Base-by-base conservation (phyloP, 2,329 filamentous ascomycete species). In the Aspergillus texensis region DNA sequence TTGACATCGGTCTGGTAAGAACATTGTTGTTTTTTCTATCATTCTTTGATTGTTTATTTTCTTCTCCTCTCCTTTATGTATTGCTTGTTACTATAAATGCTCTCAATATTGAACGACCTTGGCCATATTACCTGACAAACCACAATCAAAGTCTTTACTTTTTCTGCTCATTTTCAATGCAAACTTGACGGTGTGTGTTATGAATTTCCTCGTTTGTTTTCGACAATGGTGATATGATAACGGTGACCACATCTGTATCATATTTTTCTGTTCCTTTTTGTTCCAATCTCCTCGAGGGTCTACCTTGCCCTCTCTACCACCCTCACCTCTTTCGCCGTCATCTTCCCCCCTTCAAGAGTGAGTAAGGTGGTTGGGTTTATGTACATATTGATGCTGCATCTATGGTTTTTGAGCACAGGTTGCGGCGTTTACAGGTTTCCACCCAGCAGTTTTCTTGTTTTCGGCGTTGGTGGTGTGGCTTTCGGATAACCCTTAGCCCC, bases 371-470 rank as follows among this genome's bases (percentile, higher is more conserved):
- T 34, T 39, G 50, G 50, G n/a, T n/a, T 14, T 36, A 28, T 64
- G 59, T 64, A 64, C 56, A 62, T 64, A 64, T 52, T 45, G 39
- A n/a, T 28, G 9, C 36, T 58, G 56, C 54, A 41, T 64, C 30
- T 53, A 41, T 41, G 26, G 28, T 60, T 55, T 48, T 26, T 32
- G 28, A 61, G 53, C 58, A 62, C 48, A 26, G 32, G 19, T 10
- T 55, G 30, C 52, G 62, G 55, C 50, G 50, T 62, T 62, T 41
- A 28, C 43, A 16, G 57, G 36, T 55, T 28, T 41, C 36, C 24
- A 59, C 43, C 34, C 21, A 30, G 24, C 32, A 57, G 32, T 10
- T 34, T 62, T 41, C 52, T 54, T 57, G 34, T 53, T 43, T 56
- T 28, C 41, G 55, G 56, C 55, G 62, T 58, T 62, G 39, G 28